Conservation (phyloP, 768 basidiomycete genomes). For the Termitomyces sp. region DNA sequence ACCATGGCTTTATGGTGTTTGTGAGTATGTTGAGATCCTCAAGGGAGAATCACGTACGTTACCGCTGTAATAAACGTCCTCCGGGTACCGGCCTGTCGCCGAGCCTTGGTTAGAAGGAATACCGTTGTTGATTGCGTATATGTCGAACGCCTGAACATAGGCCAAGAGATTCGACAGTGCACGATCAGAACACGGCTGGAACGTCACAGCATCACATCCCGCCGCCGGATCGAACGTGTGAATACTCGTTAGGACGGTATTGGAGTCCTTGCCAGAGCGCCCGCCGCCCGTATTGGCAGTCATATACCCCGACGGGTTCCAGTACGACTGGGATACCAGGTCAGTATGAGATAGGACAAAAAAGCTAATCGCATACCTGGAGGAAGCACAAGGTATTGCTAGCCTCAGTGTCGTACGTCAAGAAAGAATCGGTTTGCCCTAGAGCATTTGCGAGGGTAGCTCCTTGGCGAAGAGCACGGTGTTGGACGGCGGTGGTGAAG, state of each 20-base stretch:
- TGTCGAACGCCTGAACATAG: constrained; percentile 67
- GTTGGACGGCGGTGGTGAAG: constrained; percentile 79
- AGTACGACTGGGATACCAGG: constrained; percentile 53
- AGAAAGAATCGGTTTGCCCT: constrained; percentile 41
- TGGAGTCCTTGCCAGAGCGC: constrained; percentile 73
- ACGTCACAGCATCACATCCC: constrained; percentile 72
- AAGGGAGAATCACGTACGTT: too few relatives aligned
- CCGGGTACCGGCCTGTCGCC: constrained; percentile 72
- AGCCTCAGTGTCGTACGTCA: constrained; percentile 53
- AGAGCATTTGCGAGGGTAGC: too few relatives aligned
- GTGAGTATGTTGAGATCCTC: too few relatives aligned
- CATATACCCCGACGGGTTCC: constrained; percentile 60
- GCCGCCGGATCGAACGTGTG: constrained; percentile 71
- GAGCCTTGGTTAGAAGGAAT: constrained; percentile 49
- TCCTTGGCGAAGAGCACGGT: constrained; percentile 71
- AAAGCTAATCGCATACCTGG: constrained; percentile 37
- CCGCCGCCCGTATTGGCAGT: constrained; percentile 75
- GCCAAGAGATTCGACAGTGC: constrained; percentile 62
- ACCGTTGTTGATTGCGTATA: constrained; percentile 62
- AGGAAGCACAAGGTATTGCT: constrained; percentile 67
- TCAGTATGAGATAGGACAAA: neutral
- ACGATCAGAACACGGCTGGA: too few relatives aligned
- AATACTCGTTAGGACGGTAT: constrained; percentile 66
- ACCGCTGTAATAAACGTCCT: too few relatives aligned
- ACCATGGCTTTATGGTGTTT: too few relatives aligned